A percentile compares a stretch with the other conserved stretches of the same genome.
Conservation (phyloP, 2,329 filamentous ascomycete species). For the Stenocarpella maydis region DNA sequence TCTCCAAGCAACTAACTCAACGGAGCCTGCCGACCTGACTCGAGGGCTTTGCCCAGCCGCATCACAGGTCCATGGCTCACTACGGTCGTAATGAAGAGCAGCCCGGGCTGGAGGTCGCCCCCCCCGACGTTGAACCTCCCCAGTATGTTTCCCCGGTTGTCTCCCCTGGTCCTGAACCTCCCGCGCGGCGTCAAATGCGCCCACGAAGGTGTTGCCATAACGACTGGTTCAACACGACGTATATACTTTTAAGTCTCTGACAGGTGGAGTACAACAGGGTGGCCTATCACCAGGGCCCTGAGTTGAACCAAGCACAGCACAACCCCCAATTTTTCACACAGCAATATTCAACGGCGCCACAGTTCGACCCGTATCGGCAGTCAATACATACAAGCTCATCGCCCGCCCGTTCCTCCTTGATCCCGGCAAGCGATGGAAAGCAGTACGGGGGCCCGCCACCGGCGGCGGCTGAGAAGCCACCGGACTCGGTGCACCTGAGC, state of each 20-base stretch:
- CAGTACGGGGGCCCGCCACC: neutral
- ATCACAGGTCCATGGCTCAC: neutral
- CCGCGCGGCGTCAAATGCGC: neutral
- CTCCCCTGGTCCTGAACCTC: neutral
- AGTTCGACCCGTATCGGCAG: neutral
- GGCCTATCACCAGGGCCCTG: constrained; percentile 1
- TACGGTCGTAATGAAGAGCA: constrained; percentile 4
- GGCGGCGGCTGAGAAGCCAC: neutral
- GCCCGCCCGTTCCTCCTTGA: neutral
- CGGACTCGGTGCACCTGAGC: neutral
- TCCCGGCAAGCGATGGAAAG: constrained; percentile 6
- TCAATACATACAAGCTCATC: neutral
- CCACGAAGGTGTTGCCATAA: neutral
- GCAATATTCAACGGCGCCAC: neutral
- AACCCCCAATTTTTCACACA: neutral
- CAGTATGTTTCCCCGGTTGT: neutral
- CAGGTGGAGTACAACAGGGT: neutral
- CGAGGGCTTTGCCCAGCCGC: neutral
- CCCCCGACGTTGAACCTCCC: neutral
- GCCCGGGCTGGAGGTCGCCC: constrained; percentile 21
- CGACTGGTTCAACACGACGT: neutral
- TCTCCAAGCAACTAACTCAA: neutral
- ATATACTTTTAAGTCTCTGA: neutral
- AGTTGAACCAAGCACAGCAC: neutral
- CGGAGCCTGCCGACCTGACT: neutral